Evolutionary conservation across 495 filamentous ascomycete genomes (phyloP).

Genomic region (Aspergillus bridgeri): DNA sequence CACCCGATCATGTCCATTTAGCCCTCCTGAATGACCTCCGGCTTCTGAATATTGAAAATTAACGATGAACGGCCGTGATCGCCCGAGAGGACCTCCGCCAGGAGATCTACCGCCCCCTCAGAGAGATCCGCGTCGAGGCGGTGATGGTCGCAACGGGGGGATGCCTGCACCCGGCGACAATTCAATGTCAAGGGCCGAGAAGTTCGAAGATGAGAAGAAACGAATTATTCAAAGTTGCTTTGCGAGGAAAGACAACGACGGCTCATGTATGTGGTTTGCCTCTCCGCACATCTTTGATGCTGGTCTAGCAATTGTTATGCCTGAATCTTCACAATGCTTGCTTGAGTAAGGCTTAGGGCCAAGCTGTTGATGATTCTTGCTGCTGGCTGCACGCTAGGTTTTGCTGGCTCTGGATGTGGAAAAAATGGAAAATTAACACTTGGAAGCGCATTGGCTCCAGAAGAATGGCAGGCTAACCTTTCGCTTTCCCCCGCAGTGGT

Average conservation of each 20-base stretch:
- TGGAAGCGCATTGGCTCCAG: background rate
- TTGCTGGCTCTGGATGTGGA: background rate
- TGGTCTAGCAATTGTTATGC: background rate
- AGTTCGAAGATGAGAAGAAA: constrained; percentile 93
- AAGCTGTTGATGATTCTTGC: background rate
- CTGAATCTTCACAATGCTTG: background rate
- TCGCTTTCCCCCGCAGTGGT: constrained; percentile 50
- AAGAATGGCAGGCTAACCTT: constrained; percentile 13
- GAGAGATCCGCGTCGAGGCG: constrained; percentile 31
- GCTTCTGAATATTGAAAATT: constrained; percentile 20
- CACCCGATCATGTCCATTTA: constrained; percentile 40
- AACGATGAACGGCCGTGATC: constrained; percentile 39
- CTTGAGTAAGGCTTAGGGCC: background rate
- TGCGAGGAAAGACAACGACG: constrained; percentile 78
- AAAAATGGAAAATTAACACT: background rate
- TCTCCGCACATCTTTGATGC: background rate
- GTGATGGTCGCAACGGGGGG: constrained; percentile 32
- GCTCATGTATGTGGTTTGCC: constrained; percentile 57
- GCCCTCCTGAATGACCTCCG: constrained; percentile 30
- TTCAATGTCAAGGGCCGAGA: constrained; percentile 68
- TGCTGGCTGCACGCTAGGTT: background rate
- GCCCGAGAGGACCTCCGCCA: constrained; percentile 28
- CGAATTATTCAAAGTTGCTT: constrained; percentile 92
- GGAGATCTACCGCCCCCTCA: constrained; percentile 25
- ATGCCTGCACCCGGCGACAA: constrained; percentile 24